These are phyloP conservation scores for Pseudovirgaria hyperparasitica DNA, from an alignment of 2,329 filamentous ascomycete genomes.

Conservation along the genomic window DNA sequence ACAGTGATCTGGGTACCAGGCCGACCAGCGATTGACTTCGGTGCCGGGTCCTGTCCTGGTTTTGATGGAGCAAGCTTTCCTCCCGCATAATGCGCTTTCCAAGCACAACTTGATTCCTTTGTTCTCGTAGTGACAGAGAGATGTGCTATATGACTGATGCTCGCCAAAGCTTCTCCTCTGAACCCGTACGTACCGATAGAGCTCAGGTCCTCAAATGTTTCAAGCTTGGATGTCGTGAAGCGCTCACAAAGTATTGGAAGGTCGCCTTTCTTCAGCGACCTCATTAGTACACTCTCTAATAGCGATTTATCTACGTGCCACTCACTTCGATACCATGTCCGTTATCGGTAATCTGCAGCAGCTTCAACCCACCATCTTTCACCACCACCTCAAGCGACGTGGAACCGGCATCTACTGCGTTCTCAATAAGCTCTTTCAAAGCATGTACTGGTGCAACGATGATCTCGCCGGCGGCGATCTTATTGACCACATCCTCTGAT, in stretches of 20 bases:
- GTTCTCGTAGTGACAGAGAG: constrained; percentile 91
- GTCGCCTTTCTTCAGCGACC: constrained; percentile 60
- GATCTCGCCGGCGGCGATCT: constrained; percentile 95
- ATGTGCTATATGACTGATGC: constrained; percentile 97
- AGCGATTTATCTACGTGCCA: constrained; percentile 5
- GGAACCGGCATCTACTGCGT: constrained; percentile 92
- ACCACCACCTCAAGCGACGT: constrained; percentile 82
- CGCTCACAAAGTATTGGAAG: constrained; percentile 84
- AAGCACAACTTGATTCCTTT: constrained; percentile 74
- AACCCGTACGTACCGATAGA: constrained; percentile 96
- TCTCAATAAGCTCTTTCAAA: constrained; percentile 92
- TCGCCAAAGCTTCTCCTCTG: constrained; percentile 86
- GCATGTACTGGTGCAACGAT: constrained; percentile 96
- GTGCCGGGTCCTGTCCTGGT: constrained; percentile 74
- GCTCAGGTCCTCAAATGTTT: constrained; percentile 80
- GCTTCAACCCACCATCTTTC: constrained; percentile 88
- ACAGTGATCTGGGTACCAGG: constrained; percentile 87
- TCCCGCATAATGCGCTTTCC: constrained; percentile 76
- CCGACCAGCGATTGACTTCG: constrained; percentile 76
- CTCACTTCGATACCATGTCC: constrained; percentile 85
- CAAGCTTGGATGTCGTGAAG: constrained; percentile 93
- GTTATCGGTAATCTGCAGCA: constrained; percentile 95
- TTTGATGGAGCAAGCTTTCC: constrained; percentile 74
- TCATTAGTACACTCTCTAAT: constrained; percentile 6
- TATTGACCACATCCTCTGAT: constrained; percentile 89